phyloP scores from a whole-genome alignment of 805 yeast genomes.

The Candida mattraensis region DNA sequence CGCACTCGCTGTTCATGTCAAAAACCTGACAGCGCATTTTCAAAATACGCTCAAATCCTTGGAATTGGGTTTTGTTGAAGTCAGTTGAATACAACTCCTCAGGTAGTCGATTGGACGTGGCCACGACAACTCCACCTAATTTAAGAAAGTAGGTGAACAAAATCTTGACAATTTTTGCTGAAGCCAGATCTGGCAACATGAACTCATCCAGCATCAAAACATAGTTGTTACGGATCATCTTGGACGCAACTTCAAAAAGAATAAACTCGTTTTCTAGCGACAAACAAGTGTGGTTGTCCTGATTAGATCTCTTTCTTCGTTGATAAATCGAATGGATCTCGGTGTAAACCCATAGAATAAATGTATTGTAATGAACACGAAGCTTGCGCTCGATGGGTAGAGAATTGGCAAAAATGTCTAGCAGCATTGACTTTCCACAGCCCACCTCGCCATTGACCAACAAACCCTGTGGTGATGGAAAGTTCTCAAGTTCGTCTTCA shows the following conservation, averaged over 20 bases:
- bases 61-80: constrained; percentile 58
- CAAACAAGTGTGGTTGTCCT: constrained; percentile 33
- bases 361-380: constrained; percentile 71
- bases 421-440: constrained; percentile 71
- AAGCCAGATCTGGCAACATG: constrained; percentile 74
- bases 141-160: constrained; percentile 69
- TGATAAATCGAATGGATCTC: constrained; percentile 58
- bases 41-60: constrained; percentile 54
- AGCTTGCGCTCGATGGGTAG: constrained; percentile 63
- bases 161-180: constrained; percentile 66
- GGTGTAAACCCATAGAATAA: constrained; percentile 65
- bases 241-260: constrained; percentile 65
- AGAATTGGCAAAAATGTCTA: constrained; percentile 68
- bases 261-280: constrained; percentile 62
- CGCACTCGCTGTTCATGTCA: constrained; percentile 60
- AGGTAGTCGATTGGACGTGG: constrained; percentile 72
- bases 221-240: constrained; percentile 56
- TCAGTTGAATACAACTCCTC: constrained; percentile 69
- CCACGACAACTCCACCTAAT: constrained; percentile 72
- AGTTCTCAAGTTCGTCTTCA: constrained; percentile 56
- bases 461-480: constrained; percentile 65
- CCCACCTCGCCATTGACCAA: constrained; percentile 68
- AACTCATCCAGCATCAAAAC: constrained; percentile 69
- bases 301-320: constrained; percentile 36
- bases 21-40: constrained; percentile 58